Base-by-base conservation (phyloP, 148 eudicot genomes). In the Selenicereus undatus region DNA sequence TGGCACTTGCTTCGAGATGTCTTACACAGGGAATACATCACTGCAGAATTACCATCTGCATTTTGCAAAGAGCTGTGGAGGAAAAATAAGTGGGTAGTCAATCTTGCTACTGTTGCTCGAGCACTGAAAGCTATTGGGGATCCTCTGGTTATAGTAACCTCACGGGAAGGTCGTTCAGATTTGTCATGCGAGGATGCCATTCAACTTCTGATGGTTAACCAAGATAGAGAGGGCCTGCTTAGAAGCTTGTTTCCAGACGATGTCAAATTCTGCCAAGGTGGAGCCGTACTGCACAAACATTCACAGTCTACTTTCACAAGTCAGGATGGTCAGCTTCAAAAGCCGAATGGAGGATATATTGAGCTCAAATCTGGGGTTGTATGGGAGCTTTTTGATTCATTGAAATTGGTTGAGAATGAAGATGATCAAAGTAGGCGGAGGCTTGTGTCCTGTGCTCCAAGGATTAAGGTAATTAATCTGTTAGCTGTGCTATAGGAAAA, bases 81-180 rank as follows among this genome's bases (percentile, higher is more conserved):
- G 20, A 39, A 21, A 68, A 76, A 65, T 9, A 29, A 39, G 35
- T 58, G 73, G 73, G 71, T 76, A 20, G 2, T 76, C 62, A n/a
- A 66, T 66, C 32, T 29, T 39, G 22, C 70, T 35, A 73, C 80
- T 64, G 36, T 79, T 76, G 79, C 77, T 62, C 35, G 26, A 75
- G 87, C 87, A 26, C 60, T 85, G 8, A 71, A 60, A 26, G 75
- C 80, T 36, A 71, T 85, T 50, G 80, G 36, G 29, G 84, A 85
- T 85, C 87, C 84, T 27, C 56, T 85, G 27, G 87, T 85, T 24
- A 68, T 79, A 24, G 82, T 85, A 11, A 85, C 80, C 51, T 71
- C 76, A 1, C 82, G 80, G 72, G 52, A 29, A 7, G 13, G 1
- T 21, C 69, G 9, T 24, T 32, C 58, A 22, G 58, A 58, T 20